Base-by-base conservation (phyloP, 768 basidiomycete species). In the Glaciozyma antarctica region DNA sequence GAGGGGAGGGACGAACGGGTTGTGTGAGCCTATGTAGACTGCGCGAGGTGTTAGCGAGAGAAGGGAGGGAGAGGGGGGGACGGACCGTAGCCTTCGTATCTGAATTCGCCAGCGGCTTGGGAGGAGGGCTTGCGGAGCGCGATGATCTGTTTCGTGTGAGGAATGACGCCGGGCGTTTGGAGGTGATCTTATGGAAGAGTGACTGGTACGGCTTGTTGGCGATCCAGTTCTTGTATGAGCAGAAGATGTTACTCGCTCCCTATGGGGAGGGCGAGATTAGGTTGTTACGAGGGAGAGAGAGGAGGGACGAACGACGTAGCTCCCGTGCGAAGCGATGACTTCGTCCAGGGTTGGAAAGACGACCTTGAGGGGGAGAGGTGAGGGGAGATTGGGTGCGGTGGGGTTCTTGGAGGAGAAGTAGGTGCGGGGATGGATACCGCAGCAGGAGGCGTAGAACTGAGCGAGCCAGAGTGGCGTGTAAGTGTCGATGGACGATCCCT, bases 71-170 rank as follows among this genome's bases (percentile, higher is more conserved):
- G 13, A 12, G 12, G 38, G 38, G 38, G 38, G 13, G 38, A 41
- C 38, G 38, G 2, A 41, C 38, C 38, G 26, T 26, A 71, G 10
- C 70, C 70, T 34, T 63, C 60, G 55, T 63, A 47, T 38, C 28
- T 24, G 5, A 34, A 8, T 17, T 19, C 22, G 16, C 43, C 17
- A 9, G 28, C 4, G 3, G 63, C 8, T 2, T 58, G 34, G 15
- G 26, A 10, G 10, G 22, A 19, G 30, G 32, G 30, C 51, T 58
- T 61, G 62, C 63, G 66, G 15, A 63, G 43, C 1, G 60, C 69
- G 51, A 70, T 32, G 52, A 70, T 60, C 38, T 57, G 52, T 47
- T 71, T 71, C 15, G 70, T 68, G 30, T 71, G 70, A 3, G 70
- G 64, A 2, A 58, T 49, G 21, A 63, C 38, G 19, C 59, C 43